Base-by-base conservation (phyloP, 768 basidiomycete genomes). In the Hortiboletus flavorubellus region DNA sequence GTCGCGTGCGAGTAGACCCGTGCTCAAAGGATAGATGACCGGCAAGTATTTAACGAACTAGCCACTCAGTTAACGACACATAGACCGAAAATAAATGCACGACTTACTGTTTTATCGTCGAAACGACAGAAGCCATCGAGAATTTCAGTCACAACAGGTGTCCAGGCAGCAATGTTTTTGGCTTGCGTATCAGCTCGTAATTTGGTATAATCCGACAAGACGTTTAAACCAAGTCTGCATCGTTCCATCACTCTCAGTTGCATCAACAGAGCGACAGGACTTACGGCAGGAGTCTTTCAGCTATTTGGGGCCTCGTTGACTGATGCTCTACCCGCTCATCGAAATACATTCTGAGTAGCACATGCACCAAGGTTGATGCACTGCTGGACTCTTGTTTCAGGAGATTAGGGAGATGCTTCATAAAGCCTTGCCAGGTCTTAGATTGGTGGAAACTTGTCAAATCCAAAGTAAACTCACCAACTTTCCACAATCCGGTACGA, bases 341-440 rank as follows among this genome's bases (percentile, higher is more conserved):
- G 53, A 87, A 87, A 69, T 98, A 97, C 95, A 99, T 97, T 33
- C 89, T 81, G 41, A 97, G 74, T 31, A 98, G 76, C 9, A 98
- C 85, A 64, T 94, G 93, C 42, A 98, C 93, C 37, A 98, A 78
- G 0, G 94, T 98, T 2, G 96, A 84, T 46, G 97, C 97, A 65
- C 93, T 95, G 58, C 92, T 97, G 14, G 96, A 98, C 72, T 99
- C 97, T 65, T 99, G 97, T 71, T 98, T 98, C 51, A 99, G 75
- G 40, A 99, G 81, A 73, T 99, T 99, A 0, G 97, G 97, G 31
- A 98, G 75, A 69, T 99, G 97, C 69, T 98, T 97, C 97, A 99
- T 99, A 76, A 99, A 99, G 8, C 97, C 95, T 98, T 56, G 12
- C 16, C n/a, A 15, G 5, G 35, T 43, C 37, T 64, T 39, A 61